Percentiles rank a stretch among this genome's conserved stretches.
Evolutionary conservation across 495 filamentous ascomycete species (phyloP).

Genomic region (Penicillium malachiteum): DNA sequence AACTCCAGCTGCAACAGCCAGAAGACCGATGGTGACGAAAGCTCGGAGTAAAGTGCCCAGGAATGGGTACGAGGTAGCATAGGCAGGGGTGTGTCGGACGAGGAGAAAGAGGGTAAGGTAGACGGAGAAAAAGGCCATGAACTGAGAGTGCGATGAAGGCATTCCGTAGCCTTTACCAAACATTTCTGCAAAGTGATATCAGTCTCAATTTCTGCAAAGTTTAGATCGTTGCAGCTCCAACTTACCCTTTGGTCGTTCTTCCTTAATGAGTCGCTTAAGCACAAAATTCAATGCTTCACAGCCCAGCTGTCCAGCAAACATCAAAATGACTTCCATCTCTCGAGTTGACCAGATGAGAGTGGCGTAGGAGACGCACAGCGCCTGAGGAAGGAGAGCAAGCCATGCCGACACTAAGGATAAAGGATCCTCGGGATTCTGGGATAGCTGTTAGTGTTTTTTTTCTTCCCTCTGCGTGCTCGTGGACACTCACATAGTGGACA

Average conservation of each 20-base stretch:
- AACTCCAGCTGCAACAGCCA: constrained; percentile 64
- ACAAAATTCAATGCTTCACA: constrained; percentile 93
- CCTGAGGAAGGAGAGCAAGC: constrained; percentile 90
- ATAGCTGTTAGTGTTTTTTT: constrained; percentile 12
- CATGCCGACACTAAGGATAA: constrained; percentile 86
- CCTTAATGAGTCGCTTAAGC: constrained; percentile 86
- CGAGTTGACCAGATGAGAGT: constrained; percentile 87
- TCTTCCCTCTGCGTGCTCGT: background rate
- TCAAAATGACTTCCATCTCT: constrained; percentile 84
- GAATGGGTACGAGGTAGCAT: constrained; percentile 37
- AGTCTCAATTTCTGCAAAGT: background rate
- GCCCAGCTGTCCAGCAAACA: constrained; percentile 87
- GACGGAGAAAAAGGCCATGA: constrained; percentile 83
- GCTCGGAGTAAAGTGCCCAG: constrained; percentile 58
- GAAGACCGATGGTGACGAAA: constrained; percentile 53
- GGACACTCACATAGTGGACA: constrained; percentile 79
- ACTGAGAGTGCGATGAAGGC: constrained; percentile 98
- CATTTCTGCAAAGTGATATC: constrained; percentile 55
- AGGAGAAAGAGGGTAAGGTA: constrained; percentile 80
- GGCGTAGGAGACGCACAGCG: constrained; percentile 82
- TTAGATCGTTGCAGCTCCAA: constrained; percentile 6
- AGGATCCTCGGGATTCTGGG: constrained; percentile 82
- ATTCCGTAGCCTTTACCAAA: constrained; percentile 95
- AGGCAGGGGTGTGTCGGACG: constrained; percentile 66
- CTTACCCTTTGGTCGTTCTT: constrained; percentile 78